Conservation (phyloP, 2,329 filamentous ascomycete species). For the Colletotrichum higginsianum region DNA sequence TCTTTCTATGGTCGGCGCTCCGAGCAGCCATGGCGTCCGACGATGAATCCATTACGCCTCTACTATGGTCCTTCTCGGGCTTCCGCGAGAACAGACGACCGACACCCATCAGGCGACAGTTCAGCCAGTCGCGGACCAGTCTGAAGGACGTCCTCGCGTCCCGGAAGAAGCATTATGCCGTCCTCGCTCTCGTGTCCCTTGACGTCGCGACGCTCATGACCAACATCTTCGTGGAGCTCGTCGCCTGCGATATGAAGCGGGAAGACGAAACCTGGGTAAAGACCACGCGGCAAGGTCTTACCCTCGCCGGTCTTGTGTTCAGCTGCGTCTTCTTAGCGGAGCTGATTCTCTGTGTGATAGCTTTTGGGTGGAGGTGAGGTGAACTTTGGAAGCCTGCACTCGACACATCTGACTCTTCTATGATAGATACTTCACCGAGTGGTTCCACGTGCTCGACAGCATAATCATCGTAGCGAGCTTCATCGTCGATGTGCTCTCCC, state of each 20-base stretch:
- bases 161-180: slow-evolving; percentile 60
- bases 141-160: slow-evolving; percentile 46
- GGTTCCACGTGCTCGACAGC: slow-evolving; percentile 77
- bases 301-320: slow-evolving; percentile 69
- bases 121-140: slow-evolving; percentile 35
- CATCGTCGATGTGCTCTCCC: slow-evolving; percentile 72
- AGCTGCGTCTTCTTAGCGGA: slow-evolving; percentile 77
- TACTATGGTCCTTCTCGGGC: slow-evolving; percentile 40
- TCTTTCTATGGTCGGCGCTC: neutral
- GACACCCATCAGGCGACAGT: slow-evolving; percentile 35
- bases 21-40: slow-evolving; percentile 31
- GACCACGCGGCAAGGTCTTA: slow-evolving; percentile 57
- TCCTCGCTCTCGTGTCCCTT: slow-evolving; percentile 61
- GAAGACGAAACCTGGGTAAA: slow-evolving; percentile 59
- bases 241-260: slow-evolving; percentile 62
- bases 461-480: slow-evolving; percentile 74
- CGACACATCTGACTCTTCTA: slow-evolving; percentile 31
- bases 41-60: slow-evolving; percentile 34
- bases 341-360: slow-evolving; percentile 70
- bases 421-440: slow-evolving; percentile 67
- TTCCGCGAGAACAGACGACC: slow-evolving; percentile 38
- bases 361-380: slow-evolving; percentile 72
- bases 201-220: slow-evolving; percentile 62
- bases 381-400: slow-evolving; percentile 1
- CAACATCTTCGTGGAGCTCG: slow-evolving; percentile 64